Evolutionary conservation across 2,329 filamentous ascomycete species (phyloP).

Genomic region (Clarireedia sp.): DNA sequence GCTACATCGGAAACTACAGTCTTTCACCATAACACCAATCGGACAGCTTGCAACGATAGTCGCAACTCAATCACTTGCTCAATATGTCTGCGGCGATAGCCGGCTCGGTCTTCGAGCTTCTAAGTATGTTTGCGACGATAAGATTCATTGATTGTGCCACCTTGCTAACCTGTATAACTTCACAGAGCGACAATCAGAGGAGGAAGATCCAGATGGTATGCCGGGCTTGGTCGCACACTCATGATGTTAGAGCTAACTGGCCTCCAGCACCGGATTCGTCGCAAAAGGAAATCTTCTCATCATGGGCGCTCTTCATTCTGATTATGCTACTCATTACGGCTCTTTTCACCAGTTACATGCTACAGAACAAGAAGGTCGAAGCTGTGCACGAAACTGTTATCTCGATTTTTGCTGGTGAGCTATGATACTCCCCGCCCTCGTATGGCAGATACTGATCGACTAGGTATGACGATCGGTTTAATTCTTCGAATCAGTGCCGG

Average conservation of each 20-base stretch:
- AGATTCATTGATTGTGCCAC: not conserved
- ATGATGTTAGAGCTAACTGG: slow-evolving; percentile 18
- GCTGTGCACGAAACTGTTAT: slow-evolving; percentile 97
- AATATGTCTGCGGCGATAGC: slow-evolving; percentile 25
- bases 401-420: slow-evolving; percentile 84
- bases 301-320: slow-evolving; percentile 95
- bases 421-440: not conserved
- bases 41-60: not conserved
- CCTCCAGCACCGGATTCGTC: slow-evolving; percentile 63
- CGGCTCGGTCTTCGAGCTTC: slow-evolving; percentile 26
- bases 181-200: slow-evolving; percentile 26
- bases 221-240: not conserved
- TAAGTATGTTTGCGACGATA: slow-evolving; percentile 25
- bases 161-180: slow-evolving; percentile 15
- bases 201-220: slow-evolving; percentile 25
- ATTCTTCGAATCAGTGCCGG: slow-evolving; percentile 75
- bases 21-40: not conserved
- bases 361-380: slow-evolving; percentile 94
- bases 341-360: slow-evolving; percentile 92
- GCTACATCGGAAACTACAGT: slow-evolving; percentile 15
- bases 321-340: slow-evolving; percentile 90
- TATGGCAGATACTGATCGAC: not conserved
- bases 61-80: slow-evolving; percentile 4
- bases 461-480: slow-evolving; percentile 92
- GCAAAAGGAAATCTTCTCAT: slow-evolving; percentile 89